Base-by-base conservation (phyloP, 352 stramenopile genomes). In the Globisporangium lucens region DNA sequence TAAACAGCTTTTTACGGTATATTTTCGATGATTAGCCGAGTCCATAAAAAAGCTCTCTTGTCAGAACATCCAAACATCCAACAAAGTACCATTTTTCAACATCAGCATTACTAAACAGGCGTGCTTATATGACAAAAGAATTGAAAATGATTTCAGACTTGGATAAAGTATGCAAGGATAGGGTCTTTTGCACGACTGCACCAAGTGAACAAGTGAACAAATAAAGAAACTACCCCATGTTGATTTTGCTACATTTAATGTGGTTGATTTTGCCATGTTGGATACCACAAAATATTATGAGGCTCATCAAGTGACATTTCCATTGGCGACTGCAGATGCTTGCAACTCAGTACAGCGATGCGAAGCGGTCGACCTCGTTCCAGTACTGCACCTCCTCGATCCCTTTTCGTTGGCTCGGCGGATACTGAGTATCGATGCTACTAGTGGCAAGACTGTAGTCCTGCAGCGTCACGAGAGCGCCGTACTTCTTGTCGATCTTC, bases 281-380 rank as follows among this genome's bases (percentile, higher is more conserved):
- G n/a, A 30, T 8, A 17, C 33, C 33, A 15, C 24, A 30, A 12
- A 22, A 46, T 1, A 46, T 46, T 46, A 46, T 46, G 38, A 46
- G 38, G 41, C 13, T 49, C 15, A 49, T n/a, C 15, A 15, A 49
- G n/a, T n/a, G 15, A 10, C 15, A 49, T 20, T 49, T n/a, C 41
- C 2, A 49, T 49, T 8, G 12, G 15, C 3, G 41, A 9, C 41
- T 20, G 8, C 17, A n/a, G 17, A 20, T 51, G 43, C 4, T 20
- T 22, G 17, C 43, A 51, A 8, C 8, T 65, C 36, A 70, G 9
- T 29, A 10, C 35, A 70, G 29, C 20, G 57, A 64, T 29, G 65
- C 65, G 46, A 74, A 74, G 12, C 68, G 63, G 55, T 74, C 68
- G 58, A 74, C 43, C 15, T 51, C 59, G 49, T 56, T 56, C 68